A percentile compares a stretch with the other conserved stretches of the same genome.
Conservation (phyloP, 2,329 filamentous ascomycete species). For the Malbranchea cinnamomea region DNA sequence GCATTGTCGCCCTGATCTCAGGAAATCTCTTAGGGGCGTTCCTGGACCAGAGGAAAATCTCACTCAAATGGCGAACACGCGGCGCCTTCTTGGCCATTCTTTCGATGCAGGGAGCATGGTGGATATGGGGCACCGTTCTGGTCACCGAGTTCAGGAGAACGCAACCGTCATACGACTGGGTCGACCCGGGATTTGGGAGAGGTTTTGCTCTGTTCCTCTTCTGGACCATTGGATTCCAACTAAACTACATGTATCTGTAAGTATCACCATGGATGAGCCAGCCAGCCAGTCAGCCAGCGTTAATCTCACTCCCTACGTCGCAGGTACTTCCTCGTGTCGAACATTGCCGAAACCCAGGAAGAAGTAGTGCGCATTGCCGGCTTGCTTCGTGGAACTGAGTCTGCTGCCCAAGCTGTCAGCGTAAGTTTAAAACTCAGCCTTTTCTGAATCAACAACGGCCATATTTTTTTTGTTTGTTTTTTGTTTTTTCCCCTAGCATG, state of each 20-base stretch:
- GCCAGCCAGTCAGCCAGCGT: too few relatives aligned
- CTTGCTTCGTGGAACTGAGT: slow-evolving; percentile 54
- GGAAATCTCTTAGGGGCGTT: slow-evolving; percentile 54
- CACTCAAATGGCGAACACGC: slow-evolving; percentile 40
- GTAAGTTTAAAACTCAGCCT: too few relatives aligned
- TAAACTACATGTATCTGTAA: slow-evolving; percentile 58
- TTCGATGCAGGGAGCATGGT: slow-evolving; percentile 50
- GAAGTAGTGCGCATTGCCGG: slow-evolving; percentile 56
- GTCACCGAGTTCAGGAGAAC: slow-evolving; percentile 45
- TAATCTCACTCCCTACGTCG: too few relatives aligned
- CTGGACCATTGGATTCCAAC: slow-evolving; percentile 51
- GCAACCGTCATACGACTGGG: slow-evolving; percentile 52
- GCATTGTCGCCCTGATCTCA: slow-evolving; percentile 48
- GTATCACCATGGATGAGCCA: too few relatives aligned
- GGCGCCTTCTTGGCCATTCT: slow-evolving; percentile 38
- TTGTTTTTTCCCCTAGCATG: too few relatives aligned
- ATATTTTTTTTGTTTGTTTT: too few relatives aligned
- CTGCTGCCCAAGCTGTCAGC: slow-evolving; percentile 56
- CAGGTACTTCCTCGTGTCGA: slow-evolving; percentile 55
- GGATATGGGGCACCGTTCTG: slow-evolving; percentile 55
- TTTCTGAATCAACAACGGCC: too few relatives aligned
- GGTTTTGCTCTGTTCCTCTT: slow-evolving; percentile 55
- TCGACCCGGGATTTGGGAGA: slow-evolving; percentile 45
- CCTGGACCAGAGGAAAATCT: slow-evolving; percentile 42
- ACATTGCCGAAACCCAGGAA: slow-evolving; percentile 44